phyloP scores from a whole-genome alignment of 129 eudicot species.

The Dittrichia graveolens region DNA sequence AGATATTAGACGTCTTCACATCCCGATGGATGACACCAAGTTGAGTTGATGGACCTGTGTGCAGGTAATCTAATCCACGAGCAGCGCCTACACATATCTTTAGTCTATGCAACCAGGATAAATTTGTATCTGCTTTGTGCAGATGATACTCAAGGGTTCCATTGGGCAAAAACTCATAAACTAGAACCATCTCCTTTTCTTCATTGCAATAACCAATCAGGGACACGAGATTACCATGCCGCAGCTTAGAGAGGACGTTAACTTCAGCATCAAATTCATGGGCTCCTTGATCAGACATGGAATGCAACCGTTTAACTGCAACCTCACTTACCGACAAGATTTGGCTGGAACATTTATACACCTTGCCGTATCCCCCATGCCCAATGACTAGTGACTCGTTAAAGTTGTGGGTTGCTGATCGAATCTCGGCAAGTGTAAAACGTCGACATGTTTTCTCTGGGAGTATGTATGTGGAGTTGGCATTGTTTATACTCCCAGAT shows the following conservation, averaged over 20 bases:
- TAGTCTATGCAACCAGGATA: slow-evolving; percentile 47
- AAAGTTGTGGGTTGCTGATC: slow-evolving; percentile 32
- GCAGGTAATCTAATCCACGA: slow-evolving; percentile 57
- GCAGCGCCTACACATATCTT: slow-evolving; percentile 56
- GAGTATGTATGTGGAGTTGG: slow-evolving; percentile 13
- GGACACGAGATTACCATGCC: slow-evolving; percentile 40
- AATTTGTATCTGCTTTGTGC: neutral
- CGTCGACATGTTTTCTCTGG: slow-evolving; percentile 18
- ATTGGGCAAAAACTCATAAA: slow-evolving; percentile 37
- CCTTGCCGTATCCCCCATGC: slow-evolving; percentile 33
- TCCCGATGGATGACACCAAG: slow-evolving; percentile 53
- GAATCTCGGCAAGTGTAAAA: slow-evolving; percentile 22
- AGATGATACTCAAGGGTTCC: slow-evolving; percentile 35
- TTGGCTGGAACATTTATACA: slow-evolving; percentile 24
- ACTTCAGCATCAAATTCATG: slow-evolving; percentile 31
- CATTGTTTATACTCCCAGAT: neutral
- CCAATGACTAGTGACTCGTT: slow-evolving; percentile 24
- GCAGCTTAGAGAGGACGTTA: slow-evolving; percentile 27
- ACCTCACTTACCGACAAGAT: neutral
- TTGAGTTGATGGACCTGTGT: slow-evolving; percentile 39
- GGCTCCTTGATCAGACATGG: slow-evolving; percentile 25
- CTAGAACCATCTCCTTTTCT: slow-evolving; percentile 18
- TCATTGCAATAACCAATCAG: slow-evolving; percentile 36
- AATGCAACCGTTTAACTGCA: slow-evolving; percentile 35
- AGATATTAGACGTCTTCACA: slow-evolving; percentile 48